phyloP scores from a whole-genome alignment of 345 rosid genomes.

The Erucastrum elatum region DNA sequence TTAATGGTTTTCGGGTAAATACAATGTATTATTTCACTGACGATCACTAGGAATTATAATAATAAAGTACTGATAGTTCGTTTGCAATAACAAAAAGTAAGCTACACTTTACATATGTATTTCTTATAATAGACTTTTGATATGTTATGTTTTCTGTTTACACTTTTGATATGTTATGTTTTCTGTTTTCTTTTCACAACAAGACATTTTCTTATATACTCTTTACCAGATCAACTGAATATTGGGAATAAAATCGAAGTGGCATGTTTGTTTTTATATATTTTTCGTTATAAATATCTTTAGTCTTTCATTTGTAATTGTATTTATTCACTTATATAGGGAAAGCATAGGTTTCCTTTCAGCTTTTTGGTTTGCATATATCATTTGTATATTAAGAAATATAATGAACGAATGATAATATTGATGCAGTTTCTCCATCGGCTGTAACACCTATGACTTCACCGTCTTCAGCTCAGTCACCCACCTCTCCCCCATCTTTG shows the following conservation, averaged over 20 bases:
- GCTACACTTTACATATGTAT: neutral
- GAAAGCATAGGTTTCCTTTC: neutral
- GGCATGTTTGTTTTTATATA: neutral
- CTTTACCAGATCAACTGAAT: neutral
- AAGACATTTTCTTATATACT: neutral
- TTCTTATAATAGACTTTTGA: neutral
- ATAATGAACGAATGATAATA: neutral
- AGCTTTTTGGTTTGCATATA: neutral
- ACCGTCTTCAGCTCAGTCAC: constrained; percentile 11
- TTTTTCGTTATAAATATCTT: neutral
- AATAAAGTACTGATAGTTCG: neutral
- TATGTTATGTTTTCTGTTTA: no score
- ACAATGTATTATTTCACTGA: neutral
- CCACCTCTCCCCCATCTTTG: constrained; percentile 4
- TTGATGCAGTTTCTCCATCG: constrained; percentile 30
- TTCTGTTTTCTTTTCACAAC: neutral
- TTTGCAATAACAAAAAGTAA: neutral
- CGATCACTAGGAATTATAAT: neutral
- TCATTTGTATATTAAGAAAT: neutral
- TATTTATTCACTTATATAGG: neutral
- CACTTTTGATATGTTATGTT: neutral
- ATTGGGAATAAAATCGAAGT: neutral
- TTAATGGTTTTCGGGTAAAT: neutral
- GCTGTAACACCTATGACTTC: neutral
- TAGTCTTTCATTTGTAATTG: neutral